Base-by-base conservation (phyloP, 345 rosid species). In the Brassica juncea region DNA sequence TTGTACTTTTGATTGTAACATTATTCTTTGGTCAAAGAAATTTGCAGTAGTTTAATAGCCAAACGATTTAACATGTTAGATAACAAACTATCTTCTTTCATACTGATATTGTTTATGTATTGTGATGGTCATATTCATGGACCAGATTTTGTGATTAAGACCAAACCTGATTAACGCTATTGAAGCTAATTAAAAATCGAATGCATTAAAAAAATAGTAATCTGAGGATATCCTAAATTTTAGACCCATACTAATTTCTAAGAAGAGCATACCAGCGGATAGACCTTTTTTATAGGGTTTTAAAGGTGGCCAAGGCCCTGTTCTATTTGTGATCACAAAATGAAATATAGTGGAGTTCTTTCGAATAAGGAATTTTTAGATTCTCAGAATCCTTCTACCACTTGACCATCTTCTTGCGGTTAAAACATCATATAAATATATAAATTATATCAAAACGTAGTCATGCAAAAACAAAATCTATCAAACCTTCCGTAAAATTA, bases 1-100 rank as follows among this genome's bases (percentile, higher is more conserved):
- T 19, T 11, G 49, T 66, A 66, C 72, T 42, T 59, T 23, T 70
- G 44, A 70, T 32, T 32, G 21, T 16, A 8, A 28, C 72, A 69
- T 69, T 27, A 67, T 23, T 14, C 16, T 42, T 39, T 67, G 57
- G 8, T 23, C 11, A 12, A 12, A 28, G 2, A 28, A 28, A 12
- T 27, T 21, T 58, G 9, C 61, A 1, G 44, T 34, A n/a, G 5
- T 63, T 6, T 66, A 5, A 37, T 16, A 4, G 1, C 14, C 27
- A 65, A 37, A n/a, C 23, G 23, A 8, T 63, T 31, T 15, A 63
- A 15, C 42, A 31, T 30, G 67, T 30, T 14, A 62, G 11, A 4
- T 31, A n/a, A 2, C 67, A 7, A 27, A 14, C 66, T 49, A 49
- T 49, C 57, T 54, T 54, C 59, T 54, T 54, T 54, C 59, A 54